Conservation (phyloP, 2,329 filamentous ascomycete species). For the Aspergillus luchuensis region DNA sequence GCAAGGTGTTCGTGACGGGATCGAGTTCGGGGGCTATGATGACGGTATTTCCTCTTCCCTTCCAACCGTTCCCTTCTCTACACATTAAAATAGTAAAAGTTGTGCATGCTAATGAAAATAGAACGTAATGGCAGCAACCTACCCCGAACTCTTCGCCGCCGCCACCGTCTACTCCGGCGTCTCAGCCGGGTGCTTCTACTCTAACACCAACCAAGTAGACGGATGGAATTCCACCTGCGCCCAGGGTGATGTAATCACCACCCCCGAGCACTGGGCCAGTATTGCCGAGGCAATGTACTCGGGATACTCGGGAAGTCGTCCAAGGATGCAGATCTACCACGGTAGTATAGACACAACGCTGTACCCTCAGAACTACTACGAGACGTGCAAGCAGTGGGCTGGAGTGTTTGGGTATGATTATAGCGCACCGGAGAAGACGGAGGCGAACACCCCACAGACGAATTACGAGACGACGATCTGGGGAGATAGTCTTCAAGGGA, state of each 20-base stretch:
- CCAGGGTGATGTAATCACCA: conserved; percentile 20
- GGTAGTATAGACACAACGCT: conserved; percentile 56
- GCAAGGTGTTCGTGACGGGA: conserved; percentile 26
- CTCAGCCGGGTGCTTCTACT: conserved; percentile 27
- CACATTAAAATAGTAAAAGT: too few species aligned
- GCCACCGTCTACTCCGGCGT: conserved; percentile 24
- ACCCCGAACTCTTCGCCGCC: conserved; percentile 28
- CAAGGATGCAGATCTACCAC: conserved; percentile 62
- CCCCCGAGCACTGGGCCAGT: conserved; percentile 24
- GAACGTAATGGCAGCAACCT: conserved; percentile 27
- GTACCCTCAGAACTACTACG: conserved; percentile 57
- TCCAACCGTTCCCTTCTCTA: too few species aligned
- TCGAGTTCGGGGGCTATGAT: conserved; percentile 26
- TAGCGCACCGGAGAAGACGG: conserved; percentile 15
- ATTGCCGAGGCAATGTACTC: conserved; percentile 28
- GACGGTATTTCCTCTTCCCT: conserved; percentile 16
- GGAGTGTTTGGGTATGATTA: conserved; percentile 48
- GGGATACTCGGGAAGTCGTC: conserved; percentile 49
- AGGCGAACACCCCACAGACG: conserved; percentile 19
- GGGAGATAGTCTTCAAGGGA: conserved; percentile 25
- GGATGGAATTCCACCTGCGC: conserved; percentile 31
- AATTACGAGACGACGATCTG: conserved; percentile 27
- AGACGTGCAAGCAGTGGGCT: conserved; percentile 61
- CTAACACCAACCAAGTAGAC: conserved; percentile 16
- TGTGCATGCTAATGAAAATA: neutral